phyloP scores from a whole-genome alignment of 176 grass and related monocot genomes.

The Hsuehochloa calcarea region DNA sequence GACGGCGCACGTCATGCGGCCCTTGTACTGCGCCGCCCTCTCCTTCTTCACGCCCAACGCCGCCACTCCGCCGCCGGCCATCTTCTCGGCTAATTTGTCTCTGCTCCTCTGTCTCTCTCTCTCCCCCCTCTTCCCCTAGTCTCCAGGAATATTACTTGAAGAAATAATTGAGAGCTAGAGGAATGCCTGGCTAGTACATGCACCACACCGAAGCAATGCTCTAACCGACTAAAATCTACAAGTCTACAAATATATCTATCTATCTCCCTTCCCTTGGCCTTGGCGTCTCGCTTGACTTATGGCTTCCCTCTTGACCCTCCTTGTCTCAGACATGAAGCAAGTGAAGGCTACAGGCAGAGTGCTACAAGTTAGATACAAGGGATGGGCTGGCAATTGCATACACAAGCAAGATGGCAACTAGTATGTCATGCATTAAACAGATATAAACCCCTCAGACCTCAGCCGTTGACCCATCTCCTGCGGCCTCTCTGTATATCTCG shows the following conservation, averaged over 20 bases:
- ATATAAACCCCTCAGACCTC: too few relatives aligned
- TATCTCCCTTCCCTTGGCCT: neutral
- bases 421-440: neutral
- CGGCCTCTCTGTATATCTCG: neutral
- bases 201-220: slow-evolving; percentile 33
- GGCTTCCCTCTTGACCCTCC: neutral
- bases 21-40: slow-evolving; percentile 80
- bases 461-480: neutral
- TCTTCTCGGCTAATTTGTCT: neutral
- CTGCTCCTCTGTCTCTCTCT: neutral
- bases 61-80: slow-evolving; percentile 58
- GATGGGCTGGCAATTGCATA: too few relatives aligned
- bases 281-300: neutral
- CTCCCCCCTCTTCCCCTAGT: too few relatives aligned
- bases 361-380: too few relatives aligned
- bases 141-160: neutral
- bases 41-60: slow-evolving; percentile 75
- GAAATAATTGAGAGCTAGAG: neutral
- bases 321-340: neutral
- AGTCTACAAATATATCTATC: neutral
- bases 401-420: too few relatives aligned
- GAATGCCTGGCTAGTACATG: neutral
- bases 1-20: slow-evolving; percentile 77
- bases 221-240: slow-evolving; percentile 23
- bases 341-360: neutral